Evolutionary conservation across 441 rosid species (phyloP).

Genomic region (Corymbia calophylla): DNA sequence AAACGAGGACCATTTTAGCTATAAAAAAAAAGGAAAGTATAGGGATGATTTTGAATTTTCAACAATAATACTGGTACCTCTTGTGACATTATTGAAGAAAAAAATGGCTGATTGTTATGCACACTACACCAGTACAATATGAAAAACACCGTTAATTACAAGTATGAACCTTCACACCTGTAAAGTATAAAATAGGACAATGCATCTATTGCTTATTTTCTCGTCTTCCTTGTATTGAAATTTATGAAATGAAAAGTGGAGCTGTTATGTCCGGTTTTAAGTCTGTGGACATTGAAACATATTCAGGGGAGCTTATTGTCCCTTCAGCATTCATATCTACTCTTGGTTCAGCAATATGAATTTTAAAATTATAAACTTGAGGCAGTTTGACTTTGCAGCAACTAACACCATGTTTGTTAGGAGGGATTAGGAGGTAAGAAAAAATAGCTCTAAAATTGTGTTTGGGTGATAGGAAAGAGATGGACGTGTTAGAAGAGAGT

Average conservation of each 20-base stretch:
- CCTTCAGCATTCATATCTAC: neutral
- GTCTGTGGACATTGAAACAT: neutral
- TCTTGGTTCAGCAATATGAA: neutral
- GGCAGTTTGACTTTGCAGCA: neutral
- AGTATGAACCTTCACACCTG: neutral
- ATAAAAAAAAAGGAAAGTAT: too few relatives aligned
- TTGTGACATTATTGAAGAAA: neutral
- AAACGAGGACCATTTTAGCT: too few relatives aligned
- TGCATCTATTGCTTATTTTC: neutral
- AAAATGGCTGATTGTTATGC: neutral
- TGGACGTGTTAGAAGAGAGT: neutral
- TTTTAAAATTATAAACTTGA: neutral
- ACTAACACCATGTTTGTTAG: neutral
- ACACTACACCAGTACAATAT: neutral
- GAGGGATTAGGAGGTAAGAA: neutral
- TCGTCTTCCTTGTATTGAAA: neutral
- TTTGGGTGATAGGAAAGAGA: neutral
- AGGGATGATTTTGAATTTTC: neutral
- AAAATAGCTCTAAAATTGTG: neutral
- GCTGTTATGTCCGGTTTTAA: neutral
- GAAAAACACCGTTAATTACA: neutral
- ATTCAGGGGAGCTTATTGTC: neutral
- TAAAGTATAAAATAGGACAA: neutral
- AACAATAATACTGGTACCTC: neutral
- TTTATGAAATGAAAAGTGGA: neutral